These are phyloP conservation scores for Xylariaceae sp. DNA, from an alignment of 2,329 filamentous ascomycete genomes.

Conservation along the genomic window DNA sequence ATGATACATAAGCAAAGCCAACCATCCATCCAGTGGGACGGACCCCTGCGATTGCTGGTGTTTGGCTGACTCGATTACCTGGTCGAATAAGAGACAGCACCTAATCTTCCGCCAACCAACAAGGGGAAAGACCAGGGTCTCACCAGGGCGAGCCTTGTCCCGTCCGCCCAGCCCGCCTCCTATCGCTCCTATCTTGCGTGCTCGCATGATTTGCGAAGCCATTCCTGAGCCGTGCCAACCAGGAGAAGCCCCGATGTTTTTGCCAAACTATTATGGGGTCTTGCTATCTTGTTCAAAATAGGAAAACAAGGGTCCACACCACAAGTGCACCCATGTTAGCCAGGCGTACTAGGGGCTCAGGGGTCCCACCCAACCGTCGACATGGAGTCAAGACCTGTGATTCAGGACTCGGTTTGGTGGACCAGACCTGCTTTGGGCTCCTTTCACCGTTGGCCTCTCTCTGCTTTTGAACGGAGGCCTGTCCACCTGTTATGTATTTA, in stretches of 20 bases:
- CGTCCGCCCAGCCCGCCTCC: slow-evolving; percentile 8
- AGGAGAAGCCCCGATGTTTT: no score
- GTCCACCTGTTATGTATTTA: slow-evolving; percentile 7
- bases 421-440: slow-evolving; percentile 12
- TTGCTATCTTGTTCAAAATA: slow-evolving; percentile 11
- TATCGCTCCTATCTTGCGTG: slow-evolving; percentile 16
- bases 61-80: neutral
- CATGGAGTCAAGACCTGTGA: slow-evolving; percentile 4
- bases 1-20: slow-evolving; percentile 4
- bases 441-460: slow-evolving; percentile 9
- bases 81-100: no score
- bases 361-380: slow-evolving; percentile 11
- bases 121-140: slow-evolving; percentile 3
- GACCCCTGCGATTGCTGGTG: slow-evolving; percentile 3
- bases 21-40: no score
- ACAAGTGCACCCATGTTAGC: no score
- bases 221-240: slow-evolving; percentile 1
- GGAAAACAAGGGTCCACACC: slow-evolving; percentile 3
- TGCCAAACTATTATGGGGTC: no score
- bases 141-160: slow-evolving; percentile 3
- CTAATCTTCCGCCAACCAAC: neutral
- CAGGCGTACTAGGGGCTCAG: no score
- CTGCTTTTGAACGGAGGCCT: no score
- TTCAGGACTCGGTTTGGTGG: slow-evolving; percentile 14
- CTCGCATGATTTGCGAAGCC: slow-evolving; percentile 11